phyloP scores from a whole-genome alignment of 768 basidiomycete species.

The Rickenella mellea region DNA sequence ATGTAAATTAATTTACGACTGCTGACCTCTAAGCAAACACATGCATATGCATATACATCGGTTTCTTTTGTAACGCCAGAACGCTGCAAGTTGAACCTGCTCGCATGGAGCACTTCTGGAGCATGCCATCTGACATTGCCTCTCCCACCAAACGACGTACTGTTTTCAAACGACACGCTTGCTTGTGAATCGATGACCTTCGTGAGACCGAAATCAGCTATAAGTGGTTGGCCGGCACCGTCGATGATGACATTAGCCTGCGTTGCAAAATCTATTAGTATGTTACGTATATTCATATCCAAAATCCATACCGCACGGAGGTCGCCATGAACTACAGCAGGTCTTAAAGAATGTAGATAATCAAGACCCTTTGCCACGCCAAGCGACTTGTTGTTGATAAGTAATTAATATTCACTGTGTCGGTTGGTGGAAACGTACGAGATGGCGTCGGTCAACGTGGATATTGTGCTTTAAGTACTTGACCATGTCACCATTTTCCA shows the following conservation, averaged over 20 bases:
- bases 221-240: conserved; percentile 39
- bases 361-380: neutral
- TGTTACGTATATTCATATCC: no score
- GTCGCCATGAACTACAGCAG: neutral
- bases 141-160: conserved; percentile 9
- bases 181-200: conserved; percentile 38
- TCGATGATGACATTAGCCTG: conserved; percentile 52
- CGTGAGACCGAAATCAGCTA: conserved; percentile 58
- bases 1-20: no score
- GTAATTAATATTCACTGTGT: no score
- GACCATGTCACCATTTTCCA: conserved; percentile 17
- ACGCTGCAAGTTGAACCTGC: neutral
- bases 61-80: neutral
- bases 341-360: neutral
- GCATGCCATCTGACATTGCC: neutral
- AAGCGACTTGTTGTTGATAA: conserved; percentile 27
- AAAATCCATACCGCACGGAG: neutral
- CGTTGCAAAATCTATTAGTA: no score
- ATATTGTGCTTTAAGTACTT: conserved; percentile 11
- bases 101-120: neutral
- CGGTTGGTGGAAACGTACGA: no score
- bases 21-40: neutral
- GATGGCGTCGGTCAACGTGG: neutral
- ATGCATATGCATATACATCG: neutral
- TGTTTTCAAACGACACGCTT: conserved; percentile 13